A percentile compares a stretch with the other conserved stretches of the same genome.
These are phyloP conservation scores for Arthroderma sp. DNA, from an alignment of 2,329 filamentous ascomycete genomes.

Conservation along the genomic window DNA sequence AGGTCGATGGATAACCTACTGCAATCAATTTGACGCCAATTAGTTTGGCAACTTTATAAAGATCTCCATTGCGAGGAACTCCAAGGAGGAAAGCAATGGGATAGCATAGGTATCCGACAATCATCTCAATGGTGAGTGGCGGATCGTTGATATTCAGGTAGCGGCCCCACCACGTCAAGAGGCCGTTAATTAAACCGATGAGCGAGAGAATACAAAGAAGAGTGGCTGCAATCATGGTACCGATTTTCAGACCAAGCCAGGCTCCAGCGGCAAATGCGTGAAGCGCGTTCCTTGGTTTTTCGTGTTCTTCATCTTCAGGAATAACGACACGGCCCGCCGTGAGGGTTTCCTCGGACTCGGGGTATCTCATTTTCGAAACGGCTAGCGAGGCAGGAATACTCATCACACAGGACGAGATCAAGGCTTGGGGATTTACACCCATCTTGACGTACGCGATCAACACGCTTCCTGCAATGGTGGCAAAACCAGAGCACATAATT, in stretches of 20 bases:
- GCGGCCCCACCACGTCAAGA: constrained; percentile 71
- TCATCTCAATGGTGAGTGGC: constrained; percentile 58
- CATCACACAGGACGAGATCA: constrained; percentile 91
- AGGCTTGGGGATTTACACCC: constrained; percentile 68
- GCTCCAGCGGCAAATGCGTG: constrained; percentile 77
- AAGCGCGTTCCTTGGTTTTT: constrained; percentile 60
- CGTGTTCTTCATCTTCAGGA: constrained; percentile 57
- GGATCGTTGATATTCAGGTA: constrained; percentile 63
- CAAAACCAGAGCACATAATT: constrained; percentile 83
- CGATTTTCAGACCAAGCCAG: constrained; percentile 77
- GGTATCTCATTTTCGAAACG: constrained; percentile 78
- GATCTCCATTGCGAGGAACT: constrained; percentile 50
- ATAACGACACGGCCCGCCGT: constrained; percentile 71
- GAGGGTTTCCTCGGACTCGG: constrained; percentile 73
- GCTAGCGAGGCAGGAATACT: constrained; percentile 83
- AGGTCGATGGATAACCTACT: constrained; percentile 27
- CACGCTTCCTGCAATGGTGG: constrained; percentile 80
- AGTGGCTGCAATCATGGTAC: constrained; percentile 64
- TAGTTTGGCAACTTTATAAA: constrained; percentile 61
- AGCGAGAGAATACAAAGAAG: constrained; percentile 75
- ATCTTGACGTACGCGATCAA: constrained; percentile 75
- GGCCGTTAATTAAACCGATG: constrained; percentile 58
- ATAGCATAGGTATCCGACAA: constrained; percentile 66
- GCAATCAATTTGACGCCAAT: constrained; percentile 78
- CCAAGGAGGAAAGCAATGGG: constrained; percentile 71